Evolutionary conservation across 2,329 filamentous ascomycete species (phyloP).

Genomic region (Fusarium goolgardi): DNA sequence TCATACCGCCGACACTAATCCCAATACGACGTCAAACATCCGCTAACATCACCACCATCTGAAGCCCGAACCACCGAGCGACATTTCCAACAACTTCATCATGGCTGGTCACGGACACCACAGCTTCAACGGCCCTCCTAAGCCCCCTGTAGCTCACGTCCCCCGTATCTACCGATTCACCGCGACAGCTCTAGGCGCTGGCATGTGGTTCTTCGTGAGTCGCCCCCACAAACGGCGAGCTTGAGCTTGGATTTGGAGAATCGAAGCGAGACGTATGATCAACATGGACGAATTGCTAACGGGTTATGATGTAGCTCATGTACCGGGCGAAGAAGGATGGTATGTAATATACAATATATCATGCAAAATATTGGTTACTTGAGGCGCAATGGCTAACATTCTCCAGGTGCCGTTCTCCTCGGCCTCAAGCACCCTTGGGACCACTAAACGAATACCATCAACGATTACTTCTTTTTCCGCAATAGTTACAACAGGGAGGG

Average conservation of each 20-base stretch:
- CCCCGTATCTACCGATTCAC: constrained; percentile 80
- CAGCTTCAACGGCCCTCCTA: constrained; percentile 52
- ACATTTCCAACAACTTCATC: constrained; percentile 27
- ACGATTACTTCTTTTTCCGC: constrained; percentile 28
- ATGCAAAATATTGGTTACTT: neutral
- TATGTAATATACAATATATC: constrained; percentile 49
- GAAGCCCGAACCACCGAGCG: constrained; percentile 28
- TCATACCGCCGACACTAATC: fast-evolving
- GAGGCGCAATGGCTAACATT: constrained; percentile 22
- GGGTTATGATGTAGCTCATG: constrained; percentile 73
- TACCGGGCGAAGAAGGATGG: constrained; percentile 97
- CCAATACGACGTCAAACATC: neutral
- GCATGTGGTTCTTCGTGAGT: constrained; percentile 99
- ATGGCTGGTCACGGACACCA: constrained; percentile 46
- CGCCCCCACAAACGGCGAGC: neutral
- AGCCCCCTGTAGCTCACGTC: constrained; percentile 61
- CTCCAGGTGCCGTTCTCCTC: constrained; percentile 76
- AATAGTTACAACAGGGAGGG: constrained; percentile 21
- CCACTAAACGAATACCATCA: constrained; percentile 67
- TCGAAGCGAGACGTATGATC: neutral
- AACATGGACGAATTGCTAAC: constrained; percentile 28
- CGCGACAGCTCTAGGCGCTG: constrained; percentile 87
- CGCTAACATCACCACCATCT: constrained; percentile 8
- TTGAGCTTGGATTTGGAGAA: neutral
- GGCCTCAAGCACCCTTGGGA: constrained; percentile 98